These are phyloP conservation scores for Deakozyma indianensis DNA, from an alignment of 805 yeast genomes.

Conservation along the genomic window DNA sequence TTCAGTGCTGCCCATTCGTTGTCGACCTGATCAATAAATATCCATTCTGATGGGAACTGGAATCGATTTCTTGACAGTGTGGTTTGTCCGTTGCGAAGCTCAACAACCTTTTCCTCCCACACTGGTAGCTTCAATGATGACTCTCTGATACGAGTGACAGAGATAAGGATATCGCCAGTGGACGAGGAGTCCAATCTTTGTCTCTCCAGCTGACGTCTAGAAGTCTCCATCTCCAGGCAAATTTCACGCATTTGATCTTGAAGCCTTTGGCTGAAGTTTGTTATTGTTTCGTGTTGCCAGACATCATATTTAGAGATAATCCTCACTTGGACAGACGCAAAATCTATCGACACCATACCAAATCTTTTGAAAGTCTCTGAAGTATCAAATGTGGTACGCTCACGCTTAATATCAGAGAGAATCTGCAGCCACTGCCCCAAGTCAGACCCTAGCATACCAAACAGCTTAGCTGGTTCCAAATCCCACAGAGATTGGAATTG, in stretches of 20 bases:
- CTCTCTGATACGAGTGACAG: conserved; percentile 27
- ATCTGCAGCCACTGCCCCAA: conserved; percentile 34
- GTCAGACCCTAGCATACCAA: conserved; percentile 20
- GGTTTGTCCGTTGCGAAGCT: conserved; percentile 25
- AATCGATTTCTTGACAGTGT: conserved; percentile 30
- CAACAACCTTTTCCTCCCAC: conserved; percentile 13
- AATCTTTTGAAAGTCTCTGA: conserved; percentile 25
- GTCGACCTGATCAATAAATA: conserved; percentile 49
- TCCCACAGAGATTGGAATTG: conserved; percentile 48
- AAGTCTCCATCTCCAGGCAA: conserved; percentile 19
- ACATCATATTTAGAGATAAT: conserved; percentile 39
- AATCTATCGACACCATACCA: conserved; percentile 33
- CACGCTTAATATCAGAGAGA: conserved; percentile 28
- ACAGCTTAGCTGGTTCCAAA: conserved; percentile 29
- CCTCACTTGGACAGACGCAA: conserved; percentile 38
- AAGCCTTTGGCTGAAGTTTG: conserved; percentile 28
- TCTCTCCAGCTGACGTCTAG: conserved; percentile 26
- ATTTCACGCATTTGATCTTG: conserved; percentile 19
- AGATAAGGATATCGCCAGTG: conserved; percentile 22
- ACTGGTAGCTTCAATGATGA: conserved; percentile 13
- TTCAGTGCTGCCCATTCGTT: conserved; percentile 29
- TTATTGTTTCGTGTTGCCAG: conserved; percentile 38
- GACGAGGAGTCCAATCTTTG: conserved; percentile 24
- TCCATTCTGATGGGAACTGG: conserved; percentile 39
- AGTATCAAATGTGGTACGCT: conserved; percentile 37